phyloP scores from a whole-genome alignment of 2,329 filamentous ascomycete species.

The Beauveria sp. region DNA sequence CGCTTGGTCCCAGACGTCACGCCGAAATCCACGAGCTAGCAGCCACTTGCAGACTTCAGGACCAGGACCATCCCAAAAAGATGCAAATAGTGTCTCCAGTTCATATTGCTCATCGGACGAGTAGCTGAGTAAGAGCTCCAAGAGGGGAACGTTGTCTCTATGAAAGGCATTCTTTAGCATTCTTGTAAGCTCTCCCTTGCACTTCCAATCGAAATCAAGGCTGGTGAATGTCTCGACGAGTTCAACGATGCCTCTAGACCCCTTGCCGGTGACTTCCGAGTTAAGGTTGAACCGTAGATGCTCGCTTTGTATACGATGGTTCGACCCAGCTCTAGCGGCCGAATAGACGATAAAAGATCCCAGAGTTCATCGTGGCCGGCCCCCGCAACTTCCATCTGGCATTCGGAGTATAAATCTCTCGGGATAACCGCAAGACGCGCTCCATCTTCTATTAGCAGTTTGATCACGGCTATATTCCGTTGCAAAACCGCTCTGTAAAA shows the following conservation, averaged over 20 bases:
- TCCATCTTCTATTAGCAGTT: neutral
- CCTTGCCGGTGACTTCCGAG: rapidly evolving
- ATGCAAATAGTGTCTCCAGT: neutral
- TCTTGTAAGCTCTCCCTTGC: neutral
- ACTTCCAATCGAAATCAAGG: neutral
- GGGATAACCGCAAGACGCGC: neutral
- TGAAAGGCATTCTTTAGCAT: neutral
- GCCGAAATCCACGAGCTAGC: neutral
- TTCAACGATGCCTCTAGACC: neutral
- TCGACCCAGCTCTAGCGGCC: neutral
- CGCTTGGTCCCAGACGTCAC: neutral
- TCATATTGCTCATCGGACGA: neutral
- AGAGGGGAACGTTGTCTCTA: neutral
- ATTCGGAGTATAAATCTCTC: neutral
- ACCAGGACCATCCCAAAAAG: rapidly evolving
- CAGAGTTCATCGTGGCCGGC: neutral
- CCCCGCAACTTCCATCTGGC: neutral
- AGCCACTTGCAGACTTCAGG: neutral
- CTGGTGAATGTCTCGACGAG: neutral
- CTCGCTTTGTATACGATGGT: neutral
- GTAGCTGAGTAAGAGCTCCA: neutral
- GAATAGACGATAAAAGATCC: neutral
- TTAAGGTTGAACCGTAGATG: neutral
- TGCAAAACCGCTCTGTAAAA: neutral
- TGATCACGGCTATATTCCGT: neutral